These are phyloP conservation scores for Sphaerulina populicola DNA, from an alignment of 2,329 filamentous ascomycete species.

Conservation along the genomic window DNA sequence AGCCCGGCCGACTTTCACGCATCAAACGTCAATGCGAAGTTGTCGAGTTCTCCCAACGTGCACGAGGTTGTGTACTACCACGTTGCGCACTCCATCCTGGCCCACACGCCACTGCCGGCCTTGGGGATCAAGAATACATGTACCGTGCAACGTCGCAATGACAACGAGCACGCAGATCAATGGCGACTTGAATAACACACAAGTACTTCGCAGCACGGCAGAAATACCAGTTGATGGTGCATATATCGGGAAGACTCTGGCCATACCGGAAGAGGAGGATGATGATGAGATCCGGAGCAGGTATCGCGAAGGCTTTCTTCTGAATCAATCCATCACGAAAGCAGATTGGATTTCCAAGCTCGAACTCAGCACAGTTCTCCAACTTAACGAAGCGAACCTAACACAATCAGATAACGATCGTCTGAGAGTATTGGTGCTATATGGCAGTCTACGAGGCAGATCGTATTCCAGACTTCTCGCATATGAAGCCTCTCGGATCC, in stretches of 20 bases:
- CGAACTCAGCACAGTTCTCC: conserved; percentile 47
- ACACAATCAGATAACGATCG: conserved; percentile 32
- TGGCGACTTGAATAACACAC: conserved; percentile 26
- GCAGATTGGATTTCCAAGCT: conserved; percentile 50
- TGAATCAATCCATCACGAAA: conserved; percentile 19
- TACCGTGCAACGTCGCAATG: background rate
- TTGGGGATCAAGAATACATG: background rate
- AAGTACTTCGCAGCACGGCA: conserved; percentile 15
- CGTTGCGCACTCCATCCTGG: background rate
- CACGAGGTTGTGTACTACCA: background rate
- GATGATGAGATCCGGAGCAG: background rate
- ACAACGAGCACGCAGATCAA: background rate
- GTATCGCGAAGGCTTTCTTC: conserved; percentile 45
- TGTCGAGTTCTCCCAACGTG: background rate
- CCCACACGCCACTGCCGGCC: background rate
- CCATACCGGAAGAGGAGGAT: conserved; percentile 33
- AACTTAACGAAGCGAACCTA: conserved; percentile 46
- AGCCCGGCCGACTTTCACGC: background rate
- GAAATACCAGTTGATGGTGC: conserved; percentile 13
- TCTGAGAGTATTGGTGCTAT: conserved; percentile 52
- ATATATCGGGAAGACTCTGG: conserved; percentile 32
- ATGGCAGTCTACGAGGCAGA: conserved; percentile 51
- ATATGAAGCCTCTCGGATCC: conserved; percentile 52
- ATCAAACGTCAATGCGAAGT: background rate
- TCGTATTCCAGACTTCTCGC: conserved; percentile 56